Evolutionary conservation across 2,329 filamentous ascomycete species (phyloP).

Genomic region (Eutypella sp.): DNA sequence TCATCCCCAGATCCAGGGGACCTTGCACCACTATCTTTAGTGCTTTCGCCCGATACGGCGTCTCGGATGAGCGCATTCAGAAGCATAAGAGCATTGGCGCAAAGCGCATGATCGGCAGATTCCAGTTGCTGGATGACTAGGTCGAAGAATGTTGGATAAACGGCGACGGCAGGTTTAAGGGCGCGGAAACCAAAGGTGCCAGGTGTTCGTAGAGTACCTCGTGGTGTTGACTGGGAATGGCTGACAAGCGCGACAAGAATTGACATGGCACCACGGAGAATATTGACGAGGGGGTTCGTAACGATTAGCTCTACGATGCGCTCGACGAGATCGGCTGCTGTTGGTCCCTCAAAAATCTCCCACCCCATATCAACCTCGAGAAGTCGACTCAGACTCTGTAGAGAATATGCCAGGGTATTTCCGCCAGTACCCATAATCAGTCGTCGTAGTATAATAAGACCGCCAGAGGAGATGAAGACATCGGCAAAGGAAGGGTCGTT

Average conservation of each 20-base stretch:
- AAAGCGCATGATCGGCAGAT: slow-evolving; percentile 90
- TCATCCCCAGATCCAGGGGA: slow-evolving; percentile 52
- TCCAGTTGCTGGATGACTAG: slow-evolving; percentile 88
- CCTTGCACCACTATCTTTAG: slow-evolving; percentile 28
- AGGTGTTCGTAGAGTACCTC: slow-evolving; percentile 37
- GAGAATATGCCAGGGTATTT: slow-evolving; percentile 91
- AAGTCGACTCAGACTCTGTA: slow-evolving; percentile 81
- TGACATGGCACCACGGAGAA: slow-evolving; percentile 92
- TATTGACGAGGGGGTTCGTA: slow-evolving; percentile 93
- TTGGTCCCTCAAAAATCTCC: slow-evolving; percentile 70
- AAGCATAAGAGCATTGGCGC: slow-evolving; percentile 89
- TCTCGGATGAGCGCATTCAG: slow-evolving; percentile 95
- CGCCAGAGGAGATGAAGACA: slow-evolving; percentile 87
- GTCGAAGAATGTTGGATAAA: slow-evolving; percentile 91
- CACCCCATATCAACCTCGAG: slow-evolving; percentile 97
- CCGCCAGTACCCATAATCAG: slow-evolving; percentile 81
- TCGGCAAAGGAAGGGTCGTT: slow-evolving; percentile 96
- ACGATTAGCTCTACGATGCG: slow-evolving; percentile 88
- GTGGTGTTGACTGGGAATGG: slow-evolving; percentile 61
- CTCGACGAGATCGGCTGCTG: slow-evolving; percentile 62
- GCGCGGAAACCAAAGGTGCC: slow-evolving; percentile 82
- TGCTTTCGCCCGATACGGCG: slow-evolving; percentile 70
- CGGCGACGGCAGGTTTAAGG: slow-evolving; percentile 83
- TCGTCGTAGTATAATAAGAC: slow-evolving; percentile 73
- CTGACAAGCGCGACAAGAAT: slow-evolving; percentile 91